Percentiles rank a stretch among this genome's conserved stretches.
Evolutionary conservation across 2,329 filamentous ascomycete genomes (phyloP).

Genomic region (Verruconis gallopava): DNA sequence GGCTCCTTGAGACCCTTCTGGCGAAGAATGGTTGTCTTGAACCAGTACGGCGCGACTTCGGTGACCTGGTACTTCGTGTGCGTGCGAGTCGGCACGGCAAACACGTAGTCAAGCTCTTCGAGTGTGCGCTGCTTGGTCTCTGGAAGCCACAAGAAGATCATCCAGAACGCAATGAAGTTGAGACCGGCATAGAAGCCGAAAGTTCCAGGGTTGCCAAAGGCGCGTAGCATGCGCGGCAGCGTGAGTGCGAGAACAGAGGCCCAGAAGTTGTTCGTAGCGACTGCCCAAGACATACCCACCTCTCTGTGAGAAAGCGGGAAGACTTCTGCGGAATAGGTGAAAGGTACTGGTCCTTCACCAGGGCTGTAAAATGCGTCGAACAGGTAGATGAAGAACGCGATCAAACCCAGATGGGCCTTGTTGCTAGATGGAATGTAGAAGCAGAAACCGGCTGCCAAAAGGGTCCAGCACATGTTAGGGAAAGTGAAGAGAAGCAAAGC

Average conservation of each 20-base stretch:
- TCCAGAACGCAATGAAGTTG: slow-evolving; percentile 46
- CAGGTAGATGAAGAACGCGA: slow-evolving; percentile 45
- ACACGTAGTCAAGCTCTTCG: slow-evolving; percentile 38
- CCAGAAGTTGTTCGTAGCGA: slow-evolving; percentile 51
- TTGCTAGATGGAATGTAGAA: slow-evolving; percentile 34
- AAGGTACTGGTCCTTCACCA: slow-evolving; percentile 45
- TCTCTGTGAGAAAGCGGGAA: slow-evolving; percentile 60
- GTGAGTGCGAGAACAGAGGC: slow-evolving; percentile 49
- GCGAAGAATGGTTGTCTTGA: slow-evolving; percentile 31
- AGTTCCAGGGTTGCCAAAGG: slow-evolving; percentile 38
- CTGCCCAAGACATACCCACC: slow-evolving; percentile 57
- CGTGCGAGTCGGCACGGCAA: slow-evolving; percentile 30
- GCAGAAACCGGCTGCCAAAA: slow-evolving; percentile 37
- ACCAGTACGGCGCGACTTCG: slow-evolving; percentile 32
- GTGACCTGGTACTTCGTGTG: slow-evolving; percentile 28
- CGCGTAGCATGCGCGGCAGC: slow-evolving; percentile 44
- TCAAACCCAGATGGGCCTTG: slow-evolving; percentile 33
- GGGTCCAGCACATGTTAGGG: slow-evolving; percentile 36
- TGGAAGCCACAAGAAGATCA: slow-evolving; percentile 49
- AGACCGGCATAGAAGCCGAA: slow-evolving; percentile 50
- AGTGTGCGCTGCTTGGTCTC: slow-evolving; percentile 37
- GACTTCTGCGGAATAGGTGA: slow-evolving; percentile 56
- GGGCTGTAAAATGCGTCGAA: slow-evolving; percentile 34
- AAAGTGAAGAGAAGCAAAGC: slow-evolving; percentile 32
- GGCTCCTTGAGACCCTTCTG: slow-evolving; percentile 21